Base-by-base conservation (phyloP, 768 basidiomycete genomes). In the Arthromyces matolae region DNA sequence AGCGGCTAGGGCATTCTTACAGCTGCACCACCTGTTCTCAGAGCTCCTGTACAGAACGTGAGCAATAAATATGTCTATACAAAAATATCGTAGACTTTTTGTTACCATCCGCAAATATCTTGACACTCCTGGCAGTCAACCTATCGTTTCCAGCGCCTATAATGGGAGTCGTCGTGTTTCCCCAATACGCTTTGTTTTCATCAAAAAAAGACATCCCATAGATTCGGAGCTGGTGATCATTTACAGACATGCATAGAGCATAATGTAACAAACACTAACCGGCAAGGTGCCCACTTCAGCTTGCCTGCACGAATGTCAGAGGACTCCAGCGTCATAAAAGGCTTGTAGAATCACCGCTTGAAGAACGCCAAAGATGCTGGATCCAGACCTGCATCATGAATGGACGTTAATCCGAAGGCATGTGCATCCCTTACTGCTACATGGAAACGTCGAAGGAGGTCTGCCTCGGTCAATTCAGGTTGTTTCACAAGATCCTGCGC, bases 1-100 rank as follows among this genome's bases (percentile, higher is more conserved):
- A 41, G 14, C 29, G 31, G 22, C 8, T 1, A 23, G 25, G 47
- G 38, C 19, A 42, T 13, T 36, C 20, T 59, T 73, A 86, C 86
- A 34, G 93, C 93, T 36, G 93, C 91, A 36, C 93, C 93, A 48
- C 90, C 86, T n/a, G 86, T 86, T 25, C 93, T 80, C 29, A 96
- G 70, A 24, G 93, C 93, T 48, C 92, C 86, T 88, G 47, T 49
- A 25, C 8, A 7, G 14, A 34, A 29, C 23, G 39, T 53, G 13
- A 42, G 41, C 45, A 36, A 29, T 28, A 38, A 40, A 50, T 16
- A 28, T 28, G 23, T 38, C 41, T 50, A 36, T 43, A 34, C 24
- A 38, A 18, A 45, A 25, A 29, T 41, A 25, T 27, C 33, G n/a
- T 41, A 44, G 27, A 36, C 36, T 46, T 50, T 52, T 68, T 25